These are phyloP conservation scores for Ophiostoma quercus DNA, from an alignment of 2,329 filamentous ascomycete genomes.

Conservation along the genomic window DNA sequence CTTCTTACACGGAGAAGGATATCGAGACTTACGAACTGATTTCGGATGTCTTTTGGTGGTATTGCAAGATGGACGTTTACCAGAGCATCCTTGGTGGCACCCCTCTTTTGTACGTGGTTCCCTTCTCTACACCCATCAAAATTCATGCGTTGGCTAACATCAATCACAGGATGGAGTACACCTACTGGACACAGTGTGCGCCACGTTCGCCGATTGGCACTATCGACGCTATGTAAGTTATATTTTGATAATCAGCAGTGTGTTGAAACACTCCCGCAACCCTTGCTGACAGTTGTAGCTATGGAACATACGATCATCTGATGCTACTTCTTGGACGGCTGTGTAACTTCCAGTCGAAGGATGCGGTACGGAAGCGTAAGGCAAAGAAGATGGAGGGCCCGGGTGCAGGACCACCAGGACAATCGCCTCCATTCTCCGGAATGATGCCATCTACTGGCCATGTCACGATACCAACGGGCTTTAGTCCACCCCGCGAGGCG, in stretches of 20 bases:
- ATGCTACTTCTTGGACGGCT: conserved; percentile 76
- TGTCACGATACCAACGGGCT: conserved; percentile 50
- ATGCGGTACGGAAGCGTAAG: conserved; percentile 71
- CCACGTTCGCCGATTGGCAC: conserved; percentile 75
- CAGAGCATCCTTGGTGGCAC: conserved; percentile 87
- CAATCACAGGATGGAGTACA: conserved; percentile 64
- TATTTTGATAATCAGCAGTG: not conserved
- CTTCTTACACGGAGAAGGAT: conserved; percentile 51
- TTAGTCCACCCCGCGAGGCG: conserved; percentile 44
- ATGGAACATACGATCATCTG: conserved; percentile 84
- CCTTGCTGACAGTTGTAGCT: conserved; percentile 41
- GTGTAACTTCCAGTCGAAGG: conserved; percentile 69
- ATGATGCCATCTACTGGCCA: conserved; percentile 51
- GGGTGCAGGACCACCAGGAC: conserved; percentile 29
- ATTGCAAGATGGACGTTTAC: conserved; percentile 86
- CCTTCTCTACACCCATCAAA: not conserved
- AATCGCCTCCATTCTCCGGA: conserved; percentile 48
- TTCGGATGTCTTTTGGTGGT: conserved; percentile 93
- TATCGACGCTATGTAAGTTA: conserved; percentile 62
- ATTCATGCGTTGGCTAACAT: not conserved
- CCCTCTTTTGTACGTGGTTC: conserved; percentile 66
- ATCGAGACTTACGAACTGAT: conserved; percentile 75
- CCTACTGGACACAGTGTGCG: conserved; percentile 78
- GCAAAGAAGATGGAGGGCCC: conserved; percentile 44
- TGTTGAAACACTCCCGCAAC: not conserved